Base-by-base conservation (phyloP, 176 grass and related monocot species). In the Melocanna baccifera region DNA sequence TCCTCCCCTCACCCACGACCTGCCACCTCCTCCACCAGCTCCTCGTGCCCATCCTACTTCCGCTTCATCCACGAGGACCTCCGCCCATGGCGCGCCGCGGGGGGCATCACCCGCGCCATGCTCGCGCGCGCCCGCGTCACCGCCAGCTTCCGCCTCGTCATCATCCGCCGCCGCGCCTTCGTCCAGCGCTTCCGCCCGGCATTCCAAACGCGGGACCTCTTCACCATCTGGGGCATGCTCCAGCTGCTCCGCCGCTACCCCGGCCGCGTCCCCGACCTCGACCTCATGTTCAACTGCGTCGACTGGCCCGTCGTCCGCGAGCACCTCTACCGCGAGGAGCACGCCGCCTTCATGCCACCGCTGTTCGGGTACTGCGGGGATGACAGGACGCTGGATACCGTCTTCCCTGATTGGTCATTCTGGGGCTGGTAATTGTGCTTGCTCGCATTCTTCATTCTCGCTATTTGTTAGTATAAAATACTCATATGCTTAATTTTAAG, bases 321-420 rank as follows among this genome's bases (percentile, higher is more conserved):
- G 18, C 46, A 81, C 19, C 67, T 71, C 43, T 92, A 95, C 73
- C 87, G 65, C 19, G 36, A 65, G 16, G 15, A 78, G 73, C 63
- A 87, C 78, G 83, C 86, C 18, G 46, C 34, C 9, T 39, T 92
- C 5, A 86, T 87, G 53, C 91, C 96, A 0, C 86, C 93, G 2
- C 34, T 99, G 30, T 99, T 99, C 61, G 90, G 91, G 1, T 96
- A 96, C 58, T 99, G 93, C 25, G 88, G 87, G 25, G 86, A 92
- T 86, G 83, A 99, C 12, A 83, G 50, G 22, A 89, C 96, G 2
- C 74, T 91, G 16, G 89, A 99, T 48, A 99, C 96, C 13, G 88
- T 84, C 41, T 99, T 99, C 78, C 96, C 93, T 4, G 93, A 99
- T 68, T 99, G 96, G 96, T 94, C 96, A 14, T 99, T 96, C 48